These are phyloP conservation scores for Dactylellina haptotyla DNA, from an alignment of 2,329 filamentous ascomycete species.

Conservation along the genomic window DNA sequence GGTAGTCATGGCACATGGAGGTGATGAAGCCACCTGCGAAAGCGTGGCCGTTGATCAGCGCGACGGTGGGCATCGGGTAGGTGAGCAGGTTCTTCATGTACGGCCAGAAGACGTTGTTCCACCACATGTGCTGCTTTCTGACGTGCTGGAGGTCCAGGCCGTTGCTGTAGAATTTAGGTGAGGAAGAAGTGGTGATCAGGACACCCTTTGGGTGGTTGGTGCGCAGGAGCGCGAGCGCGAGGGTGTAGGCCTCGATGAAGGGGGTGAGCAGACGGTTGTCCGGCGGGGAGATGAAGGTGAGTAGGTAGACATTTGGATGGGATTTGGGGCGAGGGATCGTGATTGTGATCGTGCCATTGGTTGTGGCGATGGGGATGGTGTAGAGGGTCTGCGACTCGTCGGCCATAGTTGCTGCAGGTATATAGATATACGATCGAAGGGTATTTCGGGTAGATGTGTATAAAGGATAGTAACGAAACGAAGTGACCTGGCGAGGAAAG, in stretches of 20 bases:
- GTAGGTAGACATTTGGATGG: conserved; percentile 70
- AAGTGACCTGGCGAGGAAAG: neutral
- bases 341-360: conserved; percentile 71
- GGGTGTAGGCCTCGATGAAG: conserved; percentile 74
- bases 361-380: conserved; percentile 56
- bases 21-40: conserved; percentile 86
- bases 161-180: conserved; percentile 83
- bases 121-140: conserved; percentile 69
- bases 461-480: neutral
- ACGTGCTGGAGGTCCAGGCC: conserved; percentile 80
- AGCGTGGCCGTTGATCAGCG: conserved; percentile 81
- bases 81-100: conserved; percentile 67
- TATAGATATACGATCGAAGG: neutral
- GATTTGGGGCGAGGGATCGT: conserved; percentile 67
- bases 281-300: conserved; percentile 75
- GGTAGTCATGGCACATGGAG: conserved; percentile 84
- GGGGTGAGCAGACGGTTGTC: conserved; percentile 79
- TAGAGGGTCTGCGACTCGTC: conserved; percentile 61
- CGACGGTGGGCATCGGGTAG: conserved; percentile 83
- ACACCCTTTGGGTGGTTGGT: conserved; percentile 75
- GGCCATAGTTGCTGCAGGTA: conserved; percentile 66
- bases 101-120: conserved; percentile 70
- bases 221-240: conserved; percentile 80
- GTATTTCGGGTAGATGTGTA: neutral
- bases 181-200: conserved; percentile 78